Conservation (phyloP, 805 yeast genomes). For the Candida peoriensis region DNA sequence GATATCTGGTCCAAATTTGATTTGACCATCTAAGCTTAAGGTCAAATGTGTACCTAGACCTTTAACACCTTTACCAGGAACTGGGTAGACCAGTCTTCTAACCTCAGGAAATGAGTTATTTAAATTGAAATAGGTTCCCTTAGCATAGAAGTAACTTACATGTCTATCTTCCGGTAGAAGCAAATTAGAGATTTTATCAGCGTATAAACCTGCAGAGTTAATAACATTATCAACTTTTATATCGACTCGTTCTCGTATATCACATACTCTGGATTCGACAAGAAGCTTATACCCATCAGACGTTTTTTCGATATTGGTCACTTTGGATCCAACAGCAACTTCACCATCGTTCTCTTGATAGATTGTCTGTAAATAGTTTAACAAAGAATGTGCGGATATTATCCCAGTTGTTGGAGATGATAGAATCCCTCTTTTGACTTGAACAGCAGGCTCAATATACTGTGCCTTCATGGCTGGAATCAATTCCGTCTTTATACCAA, state of each 20-base stretch:
- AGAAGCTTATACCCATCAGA: slow-evolving; percentile 25
- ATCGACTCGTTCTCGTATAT: slow-evolving; percentile 31
- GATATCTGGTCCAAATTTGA: slow-evolving; percentile 84
- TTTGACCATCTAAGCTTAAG: slow-evolving; percentile 70
- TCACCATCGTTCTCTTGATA: slow-evolving; percentile 61
- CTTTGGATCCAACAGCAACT: slow-evolving; percentile 56
- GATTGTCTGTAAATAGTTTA: slow-evolving; percentile 50
- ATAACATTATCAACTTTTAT: slow-evolving; percentile 55
- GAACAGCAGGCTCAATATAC: slow-evolving; percentile 58
- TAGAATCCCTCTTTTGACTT: slow-evolving; percentile 56
- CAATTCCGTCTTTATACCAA: slow-evolving; percentile 59
- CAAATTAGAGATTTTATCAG: slow-evolving; percentile 67
- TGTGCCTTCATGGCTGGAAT: slow-evolving; percentile 41
- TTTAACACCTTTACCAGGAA: slow-evolving; percentile 64
- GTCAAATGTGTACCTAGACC: slow-evolving; percentile 89
- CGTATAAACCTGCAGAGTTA: slow-evolving; percentile 77
- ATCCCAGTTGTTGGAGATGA: slow-evolving; percentile 84
- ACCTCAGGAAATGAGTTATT: slow-evolving; percentile 45
- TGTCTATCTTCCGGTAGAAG: slow-evolving; percentile 60
- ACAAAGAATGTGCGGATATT: slow-evolving; percentile 71
- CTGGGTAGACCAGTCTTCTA: slow-evolving; percentile 66
- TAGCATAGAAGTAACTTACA: slow-evolving; percentile 61
- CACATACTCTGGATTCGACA: slow-evolving; percentile 26
- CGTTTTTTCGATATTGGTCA: slow-evolving; percentile 31
- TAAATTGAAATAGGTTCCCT: slow-evolving; percentile 75